phyloP scores from a whole-genome alignment of 1,284 basidiomycete species.

The Tetrapyrgos nigripes region DNA sequence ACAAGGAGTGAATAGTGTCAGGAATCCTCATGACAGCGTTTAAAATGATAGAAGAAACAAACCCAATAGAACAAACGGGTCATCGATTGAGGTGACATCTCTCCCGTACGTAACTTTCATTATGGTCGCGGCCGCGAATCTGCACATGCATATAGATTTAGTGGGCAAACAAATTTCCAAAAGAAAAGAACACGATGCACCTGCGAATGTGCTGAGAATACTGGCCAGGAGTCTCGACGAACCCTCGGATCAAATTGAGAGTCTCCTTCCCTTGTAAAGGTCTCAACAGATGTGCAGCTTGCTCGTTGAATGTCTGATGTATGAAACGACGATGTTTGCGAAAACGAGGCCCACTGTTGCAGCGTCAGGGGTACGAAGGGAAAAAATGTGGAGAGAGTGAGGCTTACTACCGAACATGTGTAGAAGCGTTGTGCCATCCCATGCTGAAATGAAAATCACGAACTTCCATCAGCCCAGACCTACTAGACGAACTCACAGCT shows the following conservation, averaged over 20 bases:
- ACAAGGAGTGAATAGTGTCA: conserved; percentile 26
- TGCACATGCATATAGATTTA: conserved; percentile 19
- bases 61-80: conserved; percentile 48
- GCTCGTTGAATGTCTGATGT: conserved; percentile 52
- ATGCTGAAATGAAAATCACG: conserved; percentile 38
- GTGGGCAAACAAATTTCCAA: not conserved
- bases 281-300: conserved; percentile 42
- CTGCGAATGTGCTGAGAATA: conserved; percentile 50
- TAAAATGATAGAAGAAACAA: conserved; percentile 12
- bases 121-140: conserved; percentile 54
- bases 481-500: conserved; percentile 41
- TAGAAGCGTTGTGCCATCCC: conserved; percentile 52
- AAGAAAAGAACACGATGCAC: conserved; percentile 25
- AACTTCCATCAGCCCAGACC: not conserved
- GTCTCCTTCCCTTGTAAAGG: conserved; percentile 49
- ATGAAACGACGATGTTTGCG: conserved; percentile 56
- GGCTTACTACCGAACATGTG: conserved; percentile 51
- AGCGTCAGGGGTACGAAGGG: not conserved
- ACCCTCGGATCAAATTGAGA: conserved; percentile 42
- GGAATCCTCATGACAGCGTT: conserved; percentile 18
- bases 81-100: conserved; percentile 47
- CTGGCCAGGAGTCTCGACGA: conserved; percentile 44
- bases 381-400: not conserved
- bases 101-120: conserved; percentile 54
- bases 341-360: conserved; percentile 51